Percentiles rank a stretch among this genome's conserved stretches.
phyloP scores from a whole-genome alignment of 331 rosid genomes.

The Saraca asoca region DNA sequence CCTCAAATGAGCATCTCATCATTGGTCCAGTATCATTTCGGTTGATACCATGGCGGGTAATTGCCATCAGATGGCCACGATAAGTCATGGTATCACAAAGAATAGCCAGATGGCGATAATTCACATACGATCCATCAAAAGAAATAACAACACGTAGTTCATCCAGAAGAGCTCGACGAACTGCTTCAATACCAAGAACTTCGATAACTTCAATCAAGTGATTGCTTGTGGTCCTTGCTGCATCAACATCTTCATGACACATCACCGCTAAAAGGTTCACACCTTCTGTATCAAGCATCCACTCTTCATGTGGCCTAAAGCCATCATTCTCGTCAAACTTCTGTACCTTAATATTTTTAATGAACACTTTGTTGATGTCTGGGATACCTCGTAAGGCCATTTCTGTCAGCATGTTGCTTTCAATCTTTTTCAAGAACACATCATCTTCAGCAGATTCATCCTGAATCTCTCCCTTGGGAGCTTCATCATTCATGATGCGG shows the following conservation, averaged over 20 bases:
- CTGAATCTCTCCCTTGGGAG: conserved; percentile 81
- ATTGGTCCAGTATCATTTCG: conserved; percentile 96
- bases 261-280: conserved; percentile 92
- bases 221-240: conserved; percentile 87
- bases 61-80: conserved; percentile 98
- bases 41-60: conserved; percentile 96
- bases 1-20: conserved; percentile 99
- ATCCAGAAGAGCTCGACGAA: conserved; percentile 81
- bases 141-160: conserved; percentile 96
- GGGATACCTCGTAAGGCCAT: conserved; percentile 97
- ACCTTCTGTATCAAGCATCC: conserved; percentile 99
- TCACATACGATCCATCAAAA: conserved; percentile 95
- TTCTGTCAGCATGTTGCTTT: conserved; percentile 96
- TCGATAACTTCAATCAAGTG: conserved; percentile 96
- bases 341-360: conserved; percentile 76
- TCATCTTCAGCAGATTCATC: conserved; percentile 99
- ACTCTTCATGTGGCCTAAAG: conserved; percentile 87
- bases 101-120: conserved; percentile 90
- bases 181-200: conserved; percentile 99
- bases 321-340: conserved; percentile 83
- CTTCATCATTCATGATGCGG: conserved; percentile 96
- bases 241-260: conserved; percentile 94
- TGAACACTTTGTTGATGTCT: conserved; percentile 90
- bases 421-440: conserved; percentile 91
- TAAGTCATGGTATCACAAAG: conserved; percentile 99